Conservation (phyloP, 2,329 filamentous ascomycete genomes). For the Incumbomyces lentus region DNA sequence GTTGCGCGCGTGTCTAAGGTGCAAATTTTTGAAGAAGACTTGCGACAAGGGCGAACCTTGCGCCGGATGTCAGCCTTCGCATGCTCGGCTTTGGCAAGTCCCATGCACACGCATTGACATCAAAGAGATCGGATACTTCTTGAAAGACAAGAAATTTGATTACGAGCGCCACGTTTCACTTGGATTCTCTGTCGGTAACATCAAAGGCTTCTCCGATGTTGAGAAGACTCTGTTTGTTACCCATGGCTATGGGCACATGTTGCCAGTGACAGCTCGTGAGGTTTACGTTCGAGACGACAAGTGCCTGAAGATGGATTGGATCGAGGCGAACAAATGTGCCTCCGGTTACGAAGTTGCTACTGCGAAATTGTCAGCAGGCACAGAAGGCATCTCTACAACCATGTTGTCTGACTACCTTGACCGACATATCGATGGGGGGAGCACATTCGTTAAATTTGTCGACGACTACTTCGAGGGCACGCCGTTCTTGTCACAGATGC, state of each 20-base stretch:
- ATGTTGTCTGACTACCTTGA: slow-evolving; percentile 87
- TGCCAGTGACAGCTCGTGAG: slow-evolving; percentile 87
- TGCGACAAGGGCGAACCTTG: slow-evolving; percentile 97
- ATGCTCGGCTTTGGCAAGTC: slow-evolving; percentile 92
- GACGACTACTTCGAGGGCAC: slow-evolving; percentile 95
- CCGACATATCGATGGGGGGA: slow-evolving; percentile 83
- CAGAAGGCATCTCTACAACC: slow-evolving; percentile 72
- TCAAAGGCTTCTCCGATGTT: slow-evolving; percentile 65
- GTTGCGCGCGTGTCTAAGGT: slow-evolving; percentile 81
- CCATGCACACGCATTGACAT: slow-evolving; percentile 97
- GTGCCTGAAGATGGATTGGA: slow-evolving; percentile 90
- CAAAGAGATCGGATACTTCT: slow-evolving; percentile 96
- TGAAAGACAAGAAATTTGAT: slow-evolving; percentile 98
- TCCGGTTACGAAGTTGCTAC: slow-evolving; percentile 80
- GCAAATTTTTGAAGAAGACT: slow-evolving; percentile 98
- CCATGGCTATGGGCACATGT: slow-evolving; percentile 85
- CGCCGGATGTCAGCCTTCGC: slow-evolving; percentile 86
- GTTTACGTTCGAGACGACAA: slow-evolving; percentile 86
- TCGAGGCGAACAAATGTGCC: slow-evolving; percentile 61
- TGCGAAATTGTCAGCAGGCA: slow-evolving; percentile 77
- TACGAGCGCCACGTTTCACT: slow-evolving; percentile 82
- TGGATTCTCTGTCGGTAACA: slow-evolving; percentile 85
- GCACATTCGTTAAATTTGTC: slow-evolving; percentile 83
- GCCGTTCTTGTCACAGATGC: slow-evolving; percentile 85
- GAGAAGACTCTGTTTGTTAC: slow-evolving; percentile 77